Percentiles rank a stretch among this genome's conserved stretches.
Evolutionary conservation across 2,329 filamentous ascomycete species (phyloP).

Genomic region (Aspergillus chevalieri): DNA sequence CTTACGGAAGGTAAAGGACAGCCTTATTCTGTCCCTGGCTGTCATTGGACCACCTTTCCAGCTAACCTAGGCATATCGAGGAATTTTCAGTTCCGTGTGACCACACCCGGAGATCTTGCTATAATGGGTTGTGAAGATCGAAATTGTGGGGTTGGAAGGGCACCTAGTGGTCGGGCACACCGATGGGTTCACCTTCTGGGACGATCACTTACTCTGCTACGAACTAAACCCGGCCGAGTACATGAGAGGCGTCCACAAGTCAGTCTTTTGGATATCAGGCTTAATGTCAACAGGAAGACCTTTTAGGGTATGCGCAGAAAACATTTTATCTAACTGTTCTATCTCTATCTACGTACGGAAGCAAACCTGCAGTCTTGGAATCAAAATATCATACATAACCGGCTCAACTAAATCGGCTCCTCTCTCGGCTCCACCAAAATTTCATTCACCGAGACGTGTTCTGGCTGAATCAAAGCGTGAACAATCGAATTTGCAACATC

Average conservation of each 20-base stretch:
- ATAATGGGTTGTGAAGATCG: not conserved
- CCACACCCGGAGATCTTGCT: not conserved
- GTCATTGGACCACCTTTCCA: not conserved
- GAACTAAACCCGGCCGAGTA: too few species aligned
- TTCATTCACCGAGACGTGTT: slow-evolving; percentile 74
- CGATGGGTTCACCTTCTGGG: not conserved
- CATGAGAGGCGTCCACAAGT: too few species aligned
- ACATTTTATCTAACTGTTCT: not conserved
- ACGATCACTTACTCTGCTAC: not conserved
- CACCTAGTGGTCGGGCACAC: too few species aligned
- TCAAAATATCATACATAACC: not conserved
- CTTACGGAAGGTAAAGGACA: not conserved
- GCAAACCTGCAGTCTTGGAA: not conserved
- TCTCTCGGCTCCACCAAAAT: slow-evolving; percentile 71
- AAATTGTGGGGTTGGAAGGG: not conserved
- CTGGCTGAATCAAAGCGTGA: slow-evolving; percentile 67
- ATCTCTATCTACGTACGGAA: not conserved
- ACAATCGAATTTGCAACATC: slow-evolving; percentile 69
- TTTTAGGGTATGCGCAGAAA: not conserved
- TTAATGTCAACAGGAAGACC: too few species aligned
- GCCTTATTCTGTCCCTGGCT: not conserved
- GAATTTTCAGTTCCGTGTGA: not conserved
- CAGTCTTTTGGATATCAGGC: too few species aligned
- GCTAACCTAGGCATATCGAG: not conserved
- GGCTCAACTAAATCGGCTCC: slow-evolving; percentile 58